phyloP scores from a whole-genome alignment of 2,329 filamentous ascomycete genomes.

The Tricladium varicosporioides region DNA sequence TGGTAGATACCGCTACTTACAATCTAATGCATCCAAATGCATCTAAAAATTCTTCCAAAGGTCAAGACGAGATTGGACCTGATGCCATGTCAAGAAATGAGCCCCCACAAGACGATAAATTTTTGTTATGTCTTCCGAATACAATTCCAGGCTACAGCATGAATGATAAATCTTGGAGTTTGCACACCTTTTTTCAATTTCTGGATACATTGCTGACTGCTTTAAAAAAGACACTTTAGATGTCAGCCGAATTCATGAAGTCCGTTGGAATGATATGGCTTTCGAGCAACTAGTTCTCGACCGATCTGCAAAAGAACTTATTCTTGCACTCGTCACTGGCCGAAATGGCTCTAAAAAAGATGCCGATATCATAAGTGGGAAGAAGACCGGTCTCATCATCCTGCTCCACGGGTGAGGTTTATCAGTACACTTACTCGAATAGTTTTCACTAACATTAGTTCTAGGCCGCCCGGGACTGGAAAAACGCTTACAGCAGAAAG shows the following conservation, averaged over 20 bases:
- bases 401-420: background rate
- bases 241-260: background rate
- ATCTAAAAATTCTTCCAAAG: background rate
- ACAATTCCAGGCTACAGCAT: conserved; percentile 9
- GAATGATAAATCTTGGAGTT: conserved; percentile 13
- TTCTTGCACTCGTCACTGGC: background rate
- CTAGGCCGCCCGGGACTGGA: background rate
- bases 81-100: background rate
- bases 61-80: background rate
- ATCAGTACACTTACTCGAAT: background rate
- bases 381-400: background rate
- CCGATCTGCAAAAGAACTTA: background rate
- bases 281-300: background rate
- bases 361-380: background rate
- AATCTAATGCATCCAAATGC: background rate
- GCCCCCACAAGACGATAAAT: background rate
- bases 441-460: background rate
- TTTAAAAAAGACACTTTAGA: background rate
- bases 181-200: background rate
- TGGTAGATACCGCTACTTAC: background rate
- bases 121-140: background rate
- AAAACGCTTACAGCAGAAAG: background rate
- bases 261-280: background rate
- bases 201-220: background rate
- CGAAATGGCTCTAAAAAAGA: background rate